These are phyloP conservation scores for Coniochaeta pulveracea DNA, from an alignment of 2,329 filamentous ascomycete species.

Conservation along the genomic window DNA sequence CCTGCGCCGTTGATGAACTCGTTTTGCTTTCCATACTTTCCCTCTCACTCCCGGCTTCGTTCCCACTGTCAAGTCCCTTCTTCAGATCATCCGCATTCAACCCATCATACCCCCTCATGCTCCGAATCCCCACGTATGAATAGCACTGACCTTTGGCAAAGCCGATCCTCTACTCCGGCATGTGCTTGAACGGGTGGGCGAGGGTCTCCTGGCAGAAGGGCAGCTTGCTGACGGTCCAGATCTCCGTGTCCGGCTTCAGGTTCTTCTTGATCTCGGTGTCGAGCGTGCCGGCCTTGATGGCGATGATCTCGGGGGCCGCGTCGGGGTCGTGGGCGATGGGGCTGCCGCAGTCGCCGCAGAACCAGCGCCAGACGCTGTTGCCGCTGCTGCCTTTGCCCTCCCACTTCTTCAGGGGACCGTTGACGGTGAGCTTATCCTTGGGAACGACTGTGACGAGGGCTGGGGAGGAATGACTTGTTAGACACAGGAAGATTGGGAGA, in stretches of 20 bases:
- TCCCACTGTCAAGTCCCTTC: neutral
- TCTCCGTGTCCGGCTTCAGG: constrained; percentile 59
- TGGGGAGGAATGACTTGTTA: no score
- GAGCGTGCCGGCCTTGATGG: constrained; percentile 55
- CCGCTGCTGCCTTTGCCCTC: constrained; percentile 48
- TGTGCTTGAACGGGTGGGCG: constrained; percentile 50
- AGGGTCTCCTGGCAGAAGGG: constrained; percentile 59
- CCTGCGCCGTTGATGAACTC: no score
- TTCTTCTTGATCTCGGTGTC: constrained; percentile 54
- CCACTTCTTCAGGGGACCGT: constrained; percentile 54
- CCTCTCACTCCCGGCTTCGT: neutral
- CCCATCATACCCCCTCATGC: neutral
- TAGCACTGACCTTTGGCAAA: neutral
- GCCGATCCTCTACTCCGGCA: constrained; percentile 31
- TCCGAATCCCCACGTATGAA: neutral
- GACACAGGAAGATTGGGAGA: neutral
- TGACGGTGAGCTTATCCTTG: constrained; percentile 53
- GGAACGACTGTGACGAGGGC: constrained; percentile 55
- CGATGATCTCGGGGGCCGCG: constrained; percentile 58
- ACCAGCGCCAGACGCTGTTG: constrained; percentile 54
- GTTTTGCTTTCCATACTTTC: neutral
- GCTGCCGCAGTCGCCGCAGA: constrained; percentile 58
- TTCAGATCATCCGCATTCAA: no score
- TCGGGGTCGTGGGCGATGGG: constrained; percentile 62
- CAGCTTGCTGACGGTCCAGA: constrained; percentile 59